Base-by-base conservation (phyloP, 2,329 filamentous ascomycete genomes). In the Fusarium sp. region DNA sequence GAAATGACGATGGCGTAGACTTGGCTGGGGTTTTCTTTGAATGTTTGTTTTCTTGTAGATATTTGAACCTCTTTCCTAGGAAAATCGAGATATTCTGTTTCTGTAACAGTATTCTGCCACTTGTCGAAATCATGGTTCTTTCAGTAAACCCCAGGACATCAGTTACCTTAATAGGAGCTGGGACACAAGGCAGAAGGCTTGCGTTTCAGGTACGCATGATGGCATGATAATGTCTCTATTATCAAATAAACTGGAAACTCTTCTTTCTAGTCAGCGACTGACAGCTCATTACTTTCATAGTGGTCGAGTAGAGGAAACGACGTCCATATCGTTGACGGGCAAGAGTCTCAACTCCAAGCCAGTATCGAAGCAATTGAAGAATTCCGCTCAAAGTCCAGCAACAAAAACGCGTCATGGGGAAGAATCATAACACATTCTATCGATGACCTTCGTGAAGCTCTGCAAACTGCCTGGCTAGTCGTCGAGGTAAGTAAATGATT, bases 301-400 rank as follows among this genome's bases (percentile, higher is more conserved):
- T 77, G 75, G 75, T 76, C 75, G n/a, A 76, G 74, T 37, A 56
- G 30, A 51, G 75, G 75, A 20, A 70, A 69, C 2, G 64, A 75
- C 40, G 75, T 77, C 15, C 71, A 77, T 41, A 48, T 77, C 1
- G 68, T 77, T 14, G 75, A 77, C 45, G 61, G 60, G 6, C 72
- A 75, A 43, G 54, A 65, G 9, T 54, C 37, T 10, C 75, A 77
- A 9, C 68, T 77, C 3, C 49, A 72, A 24, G 75, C 64, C 32
- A 76, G 75, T 14, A 24, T 75, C 6, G 39, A 74, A 19, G 75
- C 68, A 5, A 74, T 77, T 11, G 61, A 75, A 2, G 60, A 46
- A 9, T 72, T 76, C 30, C 74, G 71, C 32, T 40, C 63, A 32
- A 44, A 28, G 6, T 28, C 56, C 6, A 39, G 43, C 17, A 53